Evolutionary conservation across 75 land plant species (phyloP).

Genomic region (Cupressus sempervirens): DNA sequence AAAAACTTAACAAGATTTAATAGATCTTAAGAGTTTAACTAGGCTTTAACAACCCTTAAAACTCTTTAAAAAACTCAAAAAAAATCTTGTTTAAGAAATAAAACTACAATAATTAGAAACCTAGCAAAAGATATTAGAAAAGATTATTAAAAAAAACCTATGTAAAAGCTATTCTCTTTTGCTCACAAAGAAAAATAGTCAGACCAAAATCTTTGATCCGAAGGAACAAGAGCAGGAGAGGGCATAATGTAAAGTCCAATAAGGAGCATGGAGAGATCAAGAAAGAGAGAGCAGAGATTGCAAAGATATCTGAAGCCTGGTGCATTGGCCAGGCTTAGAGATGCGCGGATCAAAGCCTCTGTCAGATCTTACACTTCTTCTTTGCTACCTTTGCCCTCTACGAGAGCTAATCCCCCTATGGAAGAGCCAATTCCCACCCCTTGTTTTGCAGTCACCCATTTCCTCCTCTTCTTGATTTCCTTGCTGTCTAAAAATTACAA

Average conservation of each 20-base stretch:
- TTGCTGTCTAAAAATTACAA: too few relatives aligned
- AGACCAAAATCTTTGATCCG: background rate
- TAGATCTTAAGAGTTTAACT: too few relatives aligned
- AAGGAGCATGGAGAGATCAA: background rate
- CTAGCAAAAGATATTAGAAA: too few relatives aligned
- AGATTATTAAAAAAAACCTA: too few relatives aligned
- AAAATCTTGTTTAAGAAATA: too few relatives aligned
- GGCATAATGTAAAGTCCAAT: conserved; percentile 6
- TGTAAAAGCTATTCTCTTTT: background rate
- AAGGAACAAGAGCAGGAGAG: background rate
- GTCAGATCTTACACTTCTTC: background rate
- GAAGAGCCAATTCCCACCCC: conserved; percentile 8
- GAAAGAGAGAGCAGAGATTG: conserved; percentile 20
- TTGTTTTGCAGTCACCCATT: conserved; percentile 22
- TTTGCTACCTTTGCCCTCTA: background rate
- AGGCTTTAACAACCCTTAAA: too few relatives aligned
- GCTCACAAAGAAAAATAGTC: background rate
- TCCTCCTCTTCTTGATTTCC: conserved; percentile 28
- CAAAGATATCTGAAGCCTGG: conserved; percentile 48
- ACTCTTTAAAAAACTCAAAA: too few relatives aligned
- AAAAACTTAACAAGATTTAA: too few relatives aligned
- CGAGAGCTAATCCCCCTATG: background rate
- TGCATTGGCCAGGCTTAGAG: conserved; percentile 53
- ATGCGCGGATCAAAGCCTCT: conserved; percentile 39
- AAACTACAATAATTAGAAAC: too few relatives aligned